These are phyloP conservation scores for Phialophora macrospora DNA, from an alignment of 2,329 filamentous ascomycete species.

Conservation along the genomic window DNA sequence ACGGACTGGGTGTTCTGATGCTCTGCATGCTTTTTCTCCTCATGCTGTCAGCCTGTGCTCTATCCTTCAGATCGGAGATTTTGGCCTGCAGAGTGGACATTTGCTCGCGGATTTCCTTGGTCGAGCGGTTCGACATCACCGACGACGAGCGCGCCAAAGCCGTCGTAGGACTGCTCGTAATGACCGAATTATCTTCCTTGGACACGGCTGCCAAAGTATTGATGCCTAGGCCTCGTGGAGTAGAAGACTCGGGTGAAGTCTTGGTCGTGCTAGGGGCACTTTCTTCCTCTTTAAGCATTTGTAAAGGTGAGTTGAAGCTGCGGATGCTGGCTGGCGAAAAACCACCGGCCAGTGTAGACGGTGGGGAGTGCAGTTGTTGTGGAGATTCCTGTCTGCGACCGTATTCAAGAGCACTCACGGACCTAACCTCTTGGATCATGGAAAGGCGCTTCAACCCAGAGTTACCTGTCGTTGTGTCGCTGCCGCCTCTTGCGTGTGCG, in stretches of 20 bases:
- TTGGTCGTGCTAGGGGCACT: conserved; percentile 34
- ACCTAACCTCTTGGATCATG: conserved; percentile 34
- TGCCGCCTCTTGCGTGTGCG: conserved; percentile 48
- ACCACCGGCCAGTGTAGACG: conserved; percentile 13
- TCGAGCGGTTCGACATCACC: conserved; percentile 35
- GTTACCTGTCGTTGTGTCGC: conserved; percentile 47
- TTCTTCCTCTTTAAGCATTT: conserved; percentile 37
- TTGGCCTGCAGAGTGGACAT: conserved; percentile 85
- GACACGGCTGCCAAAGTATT: conserved; percentile 32
- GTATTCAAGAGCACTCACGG: conserved; percentile 40
- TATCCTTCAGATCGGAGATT: conserved; percentile 77
- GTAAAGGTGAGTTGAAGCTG: conserved; percentile 37
- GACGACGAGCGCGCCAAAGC: conserved; percentile 31
- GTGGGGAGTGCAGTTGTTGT: conserved; percentile 24
- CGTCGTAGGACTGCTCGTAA: conserved; percentile 30
- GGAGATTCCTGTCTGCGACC: conserved; percentile 34
- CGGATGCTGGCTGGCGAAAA: conserved; percentile 32
- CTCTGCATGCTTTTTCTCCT: conserved; percentile 77
- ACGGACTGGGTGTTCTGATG: conserved; percentile 75
- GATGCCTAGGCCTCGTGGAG: conserved; percentile 36
- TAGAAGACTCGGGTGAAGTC: conserved; percentile 35
- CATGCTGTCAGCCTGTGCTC: conserved; percentile 77
- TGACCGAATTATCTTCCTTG: conserved; percentile 31
- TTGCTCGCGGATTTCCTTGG: conserved; percentile 72
- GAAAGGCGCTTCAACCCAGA: conserved; percentile 35